phyloP scores from a whole-genome alignment of 306 rosid species.

The Echinosophora koreensis region DNA sequence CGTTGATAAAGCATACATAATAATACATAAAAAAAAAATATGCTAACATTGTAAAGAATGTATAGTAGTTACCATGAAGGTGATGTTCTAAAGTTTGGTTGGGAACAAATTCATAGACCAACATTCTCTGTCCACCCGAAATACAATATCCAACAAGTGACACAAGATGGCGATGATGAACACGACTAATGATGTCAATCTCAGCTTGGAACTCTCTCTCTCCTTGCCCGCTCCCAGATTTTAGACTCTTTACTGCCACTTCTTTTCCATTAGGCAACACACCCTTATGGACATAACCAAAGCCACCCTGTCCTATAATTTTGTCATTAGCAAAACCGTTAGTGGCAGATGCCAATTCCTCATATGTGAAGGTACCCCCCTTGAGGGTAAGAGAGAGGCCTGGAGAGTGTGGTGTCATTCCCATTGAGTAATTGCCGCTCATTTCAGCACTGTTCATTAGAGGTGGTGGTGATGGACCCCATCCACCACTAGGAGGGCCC shows the following conservation, averaged over 20 bases:
- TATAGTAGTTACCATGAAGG: slow-evolving; percentile 58
- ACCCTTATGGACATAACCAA: slow-evolving; percentile 90
- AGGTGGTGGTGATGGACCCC: slow-evolving; percentile 61
- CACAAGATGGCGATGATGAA: slow-evolving; percentile 84
- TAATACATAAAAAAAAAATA: background rate
- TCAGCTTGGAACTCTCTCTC: slow-evolving; percentile 85
- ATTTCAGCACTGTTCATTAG: slow-evolving; percentile 55
- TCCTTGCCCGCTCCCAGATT: slow-evolving; percentile 76
- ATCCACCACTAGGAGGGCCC: slow-evolving; percentile 47
- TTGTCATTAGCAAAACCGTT: slow-evolving; percentile 64
- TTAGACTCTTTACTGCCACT: slow-evolving; percentile 83
- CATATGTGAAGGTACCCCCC: slow-evolving; percentile 77
- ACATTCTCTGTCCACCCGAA: slow-evolving; percentile 74
- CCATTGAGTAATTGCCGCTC: slow-evolving; percentile 50
- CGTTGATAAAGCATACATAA: too few species aligned
- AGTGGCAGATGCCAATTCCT: slow-evolving; percentile 81
- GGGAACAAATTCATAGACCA: slow-evolving; percentile 81
- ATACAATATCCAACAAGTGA: slow-evolving; percentile 81
- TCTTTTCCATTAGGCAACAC: slow-evolving; percentile 72
- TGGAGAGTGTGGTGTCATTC: slow-evolving; percentile 57
- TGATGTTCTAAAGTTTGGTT: slow-evolving; percentile 69
- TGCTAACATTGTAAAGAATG: background rate
- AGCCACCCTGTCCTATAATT: slow-evolving; percentile 86
- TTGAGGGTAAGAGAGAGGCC: slow-evolving; percentile 55
- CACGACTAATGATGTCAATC: slow-evolving; percentile 82